Evolutionary conservation across 371 early-diverging fungal genomes (phyloP), one percentile per base, ranked within the genome.

Genomic region (Parasitella parasitica): DNA sequence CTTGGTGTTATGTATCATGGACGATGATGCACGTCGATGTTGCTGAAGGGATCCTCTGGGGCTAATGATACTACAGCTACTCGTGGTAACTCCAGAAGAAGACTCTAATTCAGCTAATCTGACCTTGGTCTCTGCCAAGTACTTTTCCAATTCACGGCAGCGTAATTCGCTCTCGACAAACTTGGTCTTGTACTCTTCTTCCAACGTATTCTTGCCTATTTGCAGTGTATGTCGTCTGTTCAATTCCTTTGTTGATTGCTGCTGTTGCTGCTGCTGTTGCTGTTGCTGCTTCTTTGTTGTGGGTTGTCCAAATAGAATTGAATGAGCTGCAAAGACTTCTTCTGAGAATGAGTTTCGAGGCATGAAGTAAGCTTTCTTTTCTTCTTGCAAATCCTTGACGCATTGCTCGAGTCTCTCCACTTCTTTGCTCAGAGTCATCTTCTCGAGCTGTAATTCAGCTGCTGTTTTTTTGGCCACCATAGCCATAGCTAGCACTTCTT

Each of bases 121-220:
- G 11, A 78, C 71, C 57, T 82, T 82, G 43, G 77, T 73, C 27
- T 82, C 82, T 24, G 82, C 82, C 12, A 82, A 36, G 32, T 78
- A 57, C 51, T 82, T 76, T 46, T 82, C 82, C 22, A 82, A 56
- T 49, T 78, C 82, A 11, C 82, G 73, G 52, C 82, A 82, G 12
- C 82, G 76, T 13, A 75, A 50, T 54, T 78, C 79, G 18, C 74
- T 75, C 28, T 81, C 78, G 11, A 74, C 72, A 39, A 64, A 76
- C 30, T 77, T 77, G 2, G 57, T 37, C 49, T 75, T 62, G 60
- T 69, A 77, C 43, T 76, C 75, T 30, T 59, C 63, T 12, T 54
- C 50, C 39, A 30, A 12, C 4, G 34, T 34, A 54, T 16, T 16
- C 6, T 54, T 58, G 18, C 66, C 58, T 2, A 66, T 38, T 27